Conservation (phyloP, 2,329 filamentous ascomycete genomes). For the Arthrinium phaeospermum region DNA sequence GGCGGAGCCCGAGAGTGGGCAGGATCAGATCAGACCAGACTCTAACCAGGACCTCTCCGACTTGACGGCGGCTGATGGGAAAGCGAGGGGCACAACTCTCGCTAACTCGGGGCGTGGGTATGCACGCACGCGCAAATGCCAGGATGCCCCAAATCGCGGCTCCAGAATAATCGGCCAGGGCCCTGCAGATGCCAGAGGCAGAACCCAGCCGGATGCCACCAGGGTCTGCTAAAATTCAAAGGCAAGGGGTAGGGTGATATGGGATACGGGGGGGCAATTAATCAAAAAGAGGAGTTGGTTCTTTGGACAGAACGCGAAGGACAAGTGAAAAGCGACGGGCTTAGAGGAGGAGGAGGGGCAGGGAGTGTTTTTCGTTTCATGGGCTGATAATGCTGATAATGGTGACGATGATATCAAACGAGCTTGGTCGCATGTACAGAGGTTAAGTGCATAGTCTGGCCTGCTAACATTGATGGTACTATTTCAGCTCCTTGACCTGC, state of each 20-base stretch:
- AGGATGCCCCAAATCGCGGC: background rate
- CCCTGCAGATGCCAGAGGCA: background rate
- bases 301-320: background rate
- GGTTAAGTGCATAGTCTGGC: too few relatives aligned
- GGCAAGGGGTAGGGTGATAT: background rate
- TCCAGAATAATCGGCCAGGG: background rate
- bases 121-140: background rate
- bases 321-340: background rate
- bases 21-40: conserved; percentile 5
- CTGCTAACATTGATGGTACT: background rate
- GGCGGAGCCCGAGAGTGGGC: background rate
- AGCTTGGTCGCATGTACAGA: conserved; percentile 16
- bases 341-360: background rate
- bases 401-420: conserved; percentile 16
- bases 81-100: background rate
- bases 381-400: conserved; percentile 7
- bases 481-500: background rate
- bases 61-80: background rate
- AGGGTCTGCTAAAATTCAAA: background rate
- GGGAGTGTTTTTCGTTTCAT: conserved; percentile 7
- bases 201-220: background rate
- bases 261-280: conserved; percentile 4
- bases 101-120: background rate
- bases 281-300: background rate
- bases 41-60: background rate